Base-by-base conservation (phyloP, 768 basidiomycete genomes). In the Ramaria sp. region DNA sequence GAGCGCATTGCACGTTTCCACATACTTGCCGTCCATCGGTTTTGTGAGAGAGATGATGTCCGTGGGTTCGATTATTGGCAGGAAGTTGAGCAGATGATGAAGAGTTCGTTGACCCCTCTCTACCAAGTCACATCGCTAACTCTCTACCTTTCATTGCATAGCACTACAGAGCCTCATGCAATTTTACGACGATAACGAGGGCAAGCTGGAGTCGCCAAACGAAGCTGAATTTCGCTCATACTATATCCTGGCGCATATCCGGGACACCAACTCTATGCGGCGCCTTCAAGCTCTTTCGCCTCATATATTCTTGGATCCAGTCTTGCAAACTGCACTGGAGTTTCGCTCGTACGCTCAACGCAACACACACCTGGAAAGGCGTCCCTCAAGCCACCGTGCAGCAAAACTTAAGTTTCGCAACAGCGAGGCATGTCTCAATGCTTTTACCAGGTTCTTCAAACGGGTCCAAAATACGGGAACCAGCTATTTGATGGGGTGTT, bases 181-280 rank as follows among this genome's bases (percentile, higher is more conserved):
- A 65, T 93, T 91, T 63, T 95, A 96, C 65, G 83, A 89, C 61
- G 94, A 96, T 64, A 84, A 85, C 59, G 46, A 27, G 17, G 34
- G 22, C 13, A 42, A 47, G 17, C 31, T 42, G 1, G 71, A 83
- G 63, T 87, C 86, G 10, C 82, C 86, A 0, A 88, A 86, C 39
- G 94, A 98, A 65, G 79, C 97, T 47, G 95, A 99, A 69, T 96
- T 99, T 83, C 84, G 91, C 33, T 84, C 96, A 1, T 99, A 97
- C 70, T 90, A 94, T 66, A 83, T 94, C 48, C 80, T 98, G 31
- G 85, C 89, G 30, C 91, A 96, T 64, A 86, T 97, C 45, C 84
- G 91, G 30, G 88, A 93, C 68, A 63, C 79, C 70, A 60, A 87
- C 88, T 64, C 86, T 81, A 9, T 82, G 77, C 63, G 89, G 84